phyloP scores from a whole-genome alignment of 306 rosid genomes.

The Alnus glutinosa region DNA sequence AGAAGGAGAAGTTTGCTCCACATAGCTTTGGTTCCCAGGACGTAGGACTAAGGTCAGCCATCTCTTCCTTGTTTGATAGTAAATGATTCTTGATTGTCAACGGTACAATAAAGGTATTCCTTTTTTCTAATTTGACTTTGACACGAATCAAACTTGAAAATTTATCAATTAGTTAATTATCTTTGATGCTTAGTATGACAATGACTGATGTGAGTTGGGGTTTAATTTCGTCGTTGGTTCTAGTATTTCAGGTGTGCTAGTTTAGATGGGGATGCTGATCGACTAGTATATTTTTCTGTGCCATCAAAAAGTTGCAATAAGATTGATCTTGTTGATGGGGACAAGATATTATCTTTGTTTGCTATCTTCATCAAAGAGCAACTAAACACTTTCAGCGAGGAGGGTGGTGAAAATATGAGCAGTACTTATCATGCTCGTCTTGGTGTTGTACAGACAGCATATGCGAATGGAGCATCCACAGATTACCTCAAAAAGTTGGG shows the following conservation, averaged over 20 bases:
- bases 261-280: constrained; percentile 98
- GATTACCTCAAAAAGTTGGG: constrained; percentile 70
- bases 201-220: not conserved
- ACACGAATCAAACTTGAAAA: not conserved
- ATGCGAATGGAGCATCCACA: constrained; percentile 95
- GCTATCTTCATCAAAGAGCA: constrained; percentile 80
- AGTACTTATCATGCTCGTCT: constrained; percentile 46
- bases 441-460: constrained; percentile 91
- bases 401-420: constrained; percentile 25
- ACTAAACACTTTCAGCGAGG: constrained; percentile 55
- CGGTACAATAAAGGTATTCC: constrained; percentile 3
- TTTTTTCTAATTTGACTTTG: not conserved
- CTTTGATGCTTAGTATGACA: too few relatives aligned
- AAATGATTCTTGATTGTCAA: constrained; percentile 10
- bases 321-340: constrained; percentile 86
- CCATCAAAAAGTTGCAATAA: constrained; percentile 48
- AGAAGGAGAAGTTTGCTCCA: constrained; percentile 89
- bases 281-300: constrained; percentile 79
- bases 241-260: constrained; percentile 92
- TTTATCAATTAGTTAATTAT: too few relatives aligned
- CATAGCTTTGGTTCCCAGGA: constrained; percentile 64
- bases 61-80: constrained; percentile 27
- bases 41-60: constrained; percentile 68
- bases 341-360: constrained; percentile 82
- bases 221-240: constrained; percentile 38